Base-by-base conservation (phyloP, 257 asterid species). In the Osmanthus fragrans region DNA sequence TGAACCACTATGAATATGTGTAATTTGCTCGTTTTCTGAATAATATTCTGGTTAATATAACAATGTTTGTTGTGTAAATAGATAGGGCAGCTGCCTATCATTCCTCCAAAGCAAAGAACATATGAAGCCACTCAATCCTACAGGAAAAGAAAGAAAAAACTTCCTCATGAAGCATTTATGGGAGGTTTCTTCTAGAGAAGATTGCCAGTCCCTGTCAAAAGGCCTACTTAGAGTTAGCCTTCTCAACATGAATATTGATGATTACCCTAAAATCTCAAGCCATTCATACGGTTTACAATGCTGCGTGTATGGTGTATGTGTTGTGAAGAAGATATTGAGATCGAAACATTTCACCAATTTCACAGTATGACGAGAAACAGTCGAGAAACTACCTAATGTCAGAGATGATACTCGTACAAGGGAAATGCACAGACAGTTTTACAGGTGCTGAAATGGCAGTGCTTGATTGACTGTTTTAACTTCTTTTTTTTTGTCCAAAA, bases 121-220 rank as follows among this genome's bases (percentile, higher is more conserved):
- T 84, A 74, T 23, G 84, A 81, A 32, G 85, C 87, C 0, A 87
- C 85, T 34, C 84, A 65, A 8, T 71, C 67, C 19, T 87, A 66
- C 87, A 74, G 76, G 39, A 69, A 68, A 21, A 64, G 49, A 21
- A 87, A 85, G 56, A 18, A 76, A 23, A 67, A 49, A 79, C 82
- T 87, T 64, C 88, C 88, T 16, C 74, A 58, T 18, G 88, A 84
- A 32, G 88, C 84, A 0, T 87, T 87, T 73, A 77, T 66, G 83
- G 87, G 87, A 8, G 91, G 89, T 18, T 85, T 86, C 82, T 85
- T 76, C 85, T 87, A 3, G 91, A 87, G 34, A 89, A 89, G 80
- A 60, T 90, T 0, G 87, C 90, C 2, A 36, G 75, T 25, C 95
- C 96, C 58, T 81, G 1, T 88, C 96, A 1, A 82, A 16, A 7